Percentiles rank a stretch among this genome's conserved stretches.
These are phyloP conservation scores for Vachellia collinsii DNA, from an alignment of 306 rosid genomes.

Conservation along the genomic window DNA sequence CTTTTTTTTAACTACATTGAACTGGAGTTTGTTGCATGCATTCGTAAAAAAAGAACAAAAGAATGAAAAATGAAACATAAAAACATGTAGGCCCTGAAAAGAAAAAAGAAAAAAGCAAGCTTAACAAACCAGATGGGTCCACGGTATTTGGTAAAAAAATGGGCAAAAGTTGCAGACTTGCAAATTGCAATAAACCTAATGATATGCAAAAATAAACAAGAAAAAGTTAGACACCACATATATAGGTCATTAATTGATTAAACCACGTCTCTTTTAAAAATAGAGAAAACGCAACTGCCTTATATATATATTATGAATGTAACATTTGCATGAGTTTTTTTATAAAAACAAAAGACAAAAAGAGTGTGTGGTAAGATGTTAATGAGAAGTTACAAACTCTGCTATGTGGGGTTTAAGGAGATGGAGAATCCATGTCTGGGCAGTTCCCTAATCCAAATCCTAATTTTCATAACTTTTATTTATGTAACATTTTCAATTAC, in stretches of 20 bases:
- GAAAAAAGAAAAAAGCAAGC: not conserved
- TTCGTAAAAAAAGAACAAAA: not conserved
- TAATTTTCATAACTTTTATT: not conserved
- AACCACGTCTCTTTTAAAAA: not conserved
- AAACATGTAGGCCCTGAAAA: not conserved
- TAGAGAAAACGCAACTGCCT: not conserved
- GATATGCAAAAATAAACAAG: not conserved
- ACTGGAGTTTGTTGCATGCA: not conserved
- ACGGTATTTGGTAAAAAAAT: not conserved
- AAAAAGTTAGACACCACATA: too few species aligned
- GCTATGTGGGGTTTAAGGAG: constrained; percentile 51
- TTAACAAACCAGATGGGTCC: not conserved
- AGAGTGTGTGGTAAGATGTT: constrained; percentile 28
- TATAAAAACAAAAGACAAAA: not conserved
- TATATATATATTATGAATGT: too few species aligned
- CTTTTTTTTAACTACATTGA: not conserved
- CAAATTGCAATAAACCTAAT: not conserved
- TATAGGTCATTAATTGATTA: not conserved
- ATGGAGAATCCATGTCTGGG: constrained; percentile 54
- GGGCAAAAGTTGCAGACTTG: not conserved
- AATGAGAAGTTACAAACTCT: constrained; percentile 1
- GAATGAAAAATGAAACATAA: not conserved
- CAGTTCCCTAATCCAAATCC: constrained; percentile 53
- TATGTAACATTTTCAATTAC: constrained; percentile 12
- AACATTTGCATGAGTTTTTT: too few species aligned